phyloP scores from a whole-genome alignment of 805 yeast genomes.

The Starmerella gropengiesseri region DNA sequence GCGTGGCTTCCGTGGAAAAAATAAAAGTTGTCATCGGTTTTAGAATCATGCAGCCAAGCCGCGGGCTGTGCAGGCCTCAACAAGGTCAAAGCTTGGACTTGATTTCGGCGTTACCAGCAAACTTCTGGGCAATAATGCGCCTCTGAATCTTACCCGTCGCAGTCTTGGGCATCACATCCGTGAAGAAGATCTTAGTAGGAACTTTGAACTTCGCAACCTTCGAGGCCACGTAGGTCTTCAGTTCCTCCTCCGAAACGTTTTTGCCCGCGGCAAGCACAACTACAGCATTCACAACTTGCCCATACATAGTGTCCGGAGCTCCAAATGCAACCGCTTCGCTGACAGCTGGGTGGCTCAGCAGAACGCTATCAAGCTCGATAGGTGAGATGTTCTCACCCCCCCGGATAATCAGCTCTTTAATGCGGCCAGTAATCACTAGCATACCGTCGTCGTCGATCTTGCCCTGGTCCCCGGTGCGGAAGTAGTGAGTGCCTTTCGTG shows the following conservation, averaged over 20 bases:
- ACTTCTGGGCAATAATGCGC: constrained; percentile 44
- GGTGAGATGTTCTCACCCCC: constrained; percentile 76
- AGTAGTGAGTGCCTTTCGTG: constrained; percentile 43
- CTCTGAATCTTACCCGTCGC: constrained; percentile 73
- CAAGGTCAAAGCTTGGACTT: constrained; percentile 11
- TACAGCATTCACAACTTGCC: constrained; percentile 62
- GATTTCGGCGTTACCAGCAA: constrained; percentile 22
- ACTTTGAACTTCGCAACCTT: constrained; percentile 49
- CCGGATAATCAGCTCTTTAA: constrained; percentile 63
- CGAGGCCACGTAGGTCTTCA: constrained; percentile 36
- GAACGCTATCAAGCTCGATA: constrained; percentile 51
- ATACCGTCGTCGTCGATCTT: constrained; percentile 48
- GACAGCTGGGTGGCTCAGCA: constrained; percentile 52
- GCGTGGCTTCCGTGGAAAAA: constrained; percentile 1
- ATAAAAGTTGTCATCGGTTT: not conserved
- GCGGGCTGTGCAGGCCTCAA: too few species aligned
- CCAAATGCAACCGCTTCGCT: constrained; percentile 64
- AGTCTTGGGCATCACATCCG: constrained; percentile 57
- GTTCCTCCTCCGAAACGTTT: constrained; percentile 33
- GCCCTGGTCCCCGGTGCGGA: constrained; percentile 76
- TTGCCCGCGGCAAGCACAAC: constrained; percentile 42
- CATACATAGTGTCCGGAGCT: constrained; percentile 55
- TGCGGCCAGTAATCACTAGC: constrained; percentile 53
- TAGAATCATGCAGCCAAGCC: not conserved
- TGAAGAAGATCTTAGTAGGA: constrained; percentile 47